phyloP scores from a whole-genome alignment of 2,329 filamentous ascomycete species.

The Periconia macrospinosa region DNA sequence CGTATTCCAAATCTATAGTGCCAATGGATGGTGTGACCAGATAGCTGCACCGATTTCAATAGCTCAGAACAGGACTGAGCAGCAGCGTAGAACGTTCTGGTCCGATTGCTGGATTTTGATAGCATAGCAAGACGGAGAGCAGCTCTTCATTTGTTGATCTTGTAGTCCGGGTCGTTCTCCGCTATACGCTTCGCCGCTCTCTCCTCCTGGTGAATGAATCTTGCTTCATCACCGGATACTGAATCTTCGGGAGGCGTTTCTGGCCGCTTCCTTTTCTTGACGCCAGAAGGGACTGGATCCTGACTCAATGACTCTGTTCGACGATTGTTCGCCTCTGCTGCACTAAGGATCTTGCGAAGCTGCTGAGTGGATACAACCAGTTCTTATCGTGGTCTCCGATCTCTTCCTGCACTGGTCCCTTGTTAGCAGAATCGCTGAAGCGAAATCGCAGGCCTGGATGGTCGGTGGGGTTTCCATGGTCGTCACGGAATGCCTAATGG shows the following conservation, averaged over 20 bases:
- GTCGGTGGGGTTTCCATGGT: constrained; percentile 15
- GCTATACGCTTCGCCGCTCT: constrained; percentile 16
- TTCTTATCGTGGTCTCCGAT: constrained; percentile 12
- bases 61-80: no score
- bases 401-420: constrained; percentile 16
- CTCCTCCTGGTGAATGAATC: constrained; percentile 10
- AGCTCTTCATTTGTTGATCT: no score
- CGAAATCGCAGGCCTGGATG: constrained; percentile 14
- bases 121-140: no score
- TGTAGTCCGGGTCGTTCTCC: no score
- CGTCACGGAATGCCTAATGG: constrained; percentile 27
- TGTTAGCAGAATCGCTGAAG: constrained; percentile 17
- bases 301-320: neutral
- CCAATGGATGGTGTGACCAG: no score
- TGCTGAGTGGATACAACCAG: constrained; percentile 11
- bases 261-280: constrained; percentile 14
- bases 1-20: no score
- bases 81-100: no score
- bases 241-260: constrained; percentile 18
- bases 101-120: no score
- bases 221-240: constrained; percentile 11
- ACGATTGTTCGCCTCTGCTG: constrained; percentile 1
- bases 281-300: constrained; percentile 4
- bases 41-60: no score
- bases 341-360: constrained; percentile 13